These are phyloP conservation scores for Pythium dissimile DNA, from an alignment of 352 stramenopile genomes.

Conservation along the genomic window DNA sequence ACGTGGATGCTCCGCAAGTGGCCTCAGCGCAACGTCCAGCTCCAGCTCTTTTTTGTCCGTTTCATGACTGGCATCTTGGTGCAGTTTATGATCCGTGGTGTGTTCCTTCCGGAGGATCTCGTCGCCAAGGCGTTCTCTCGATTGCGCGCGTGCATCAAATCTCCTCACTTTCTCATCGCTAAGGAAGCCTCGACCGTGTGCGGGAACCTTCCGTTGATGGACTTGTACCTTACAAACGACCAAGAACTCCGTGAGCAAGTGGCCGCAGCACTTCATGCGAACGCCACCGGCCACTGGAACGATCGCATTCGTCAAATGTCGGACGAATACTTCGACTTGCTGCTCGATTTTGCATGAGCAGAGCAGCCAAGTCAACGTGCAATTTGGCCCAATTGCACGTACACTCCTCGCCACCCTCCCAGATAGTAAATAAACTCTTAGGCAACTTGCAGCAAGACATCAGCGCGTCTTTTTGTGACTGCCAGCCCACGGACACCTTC, in stretches of 20 bases:
- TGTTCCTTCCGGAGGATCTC: slow-evolving; percentile 46
- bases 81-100: slow-evolving; percentile 54
- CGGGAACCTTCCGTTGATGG: slow-evolving; percentile 63
- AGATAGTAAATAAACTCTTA: slow-evolving; percentile 7
- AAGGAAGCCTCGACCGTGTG: slow-evolving; percentile 67
- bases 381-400: not conserved
- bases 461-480: too few species aligned
- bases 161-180: slow-evolving; percentile 68
- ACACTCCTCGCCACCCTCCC: not conserved
- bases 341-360: slow-evolving; percentile 70
- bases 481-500: slow-evolving; percentile 2
- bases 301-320: slow-evolving; percentile 70
- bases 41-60: slow-evolving; percentile 74
- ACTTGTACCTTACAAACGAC: slow-evolving; percentile 59
- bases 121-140: slow-evolving; percentile 48
- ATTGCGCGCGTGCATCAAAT: slow-evolving; percentile 51
- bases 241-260: slow-evolving; percentile 54
- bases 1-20: slow-evolving; percentile 72
- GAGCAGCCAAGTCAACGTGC: not conserved
- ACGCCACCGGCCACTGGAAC: slow-evolving; percentile 69
- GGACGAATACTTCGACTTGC: slow-evolving; percentile 78
- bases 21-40: slow-evolving; percentile 65
- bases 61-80: slow-evolving; percentile 57
- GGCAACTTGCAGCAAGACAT: too few species aligned
- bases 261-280: slow-evolving; percentile 60